Percentiles rank a stretch among this genome's conserved stretches.
phyloP scores from a whole-genome alignment of 2,329 filamentous ascomycete genomes.

The Thermothelomyces thermophilus region DNA sequence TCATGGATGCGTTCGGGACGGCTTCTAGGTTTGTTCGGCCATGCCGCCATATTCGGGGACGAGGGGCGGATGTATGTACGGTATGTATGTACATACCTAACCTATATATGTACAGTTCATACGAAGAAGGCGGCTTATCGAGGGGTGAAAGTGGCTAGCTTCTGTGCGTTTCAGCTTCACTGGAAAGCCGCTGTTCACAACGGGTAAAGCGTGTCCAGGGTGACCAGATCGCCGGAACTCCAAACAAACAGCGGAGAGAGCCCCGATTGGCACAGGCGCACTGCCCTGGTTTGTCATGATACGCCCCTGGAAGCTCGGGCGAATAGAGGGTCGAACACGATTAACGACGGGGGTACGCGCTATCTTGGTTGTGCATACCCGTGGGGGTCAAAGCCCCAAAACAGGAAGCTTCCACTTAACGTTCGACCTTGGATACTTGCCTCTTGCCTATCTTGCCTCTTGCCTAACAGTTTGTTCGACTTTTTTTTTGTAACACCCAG shows the following conservation, averaged over 20 bases:
- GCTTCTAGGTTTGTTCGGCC: too few species aligned
- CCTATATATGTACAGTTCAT: too few species aligned
- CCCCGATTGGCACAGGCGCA: background rate
- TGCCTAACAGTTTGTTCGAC: background rate
- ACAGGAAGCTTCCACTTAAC: slow-evolving; percentile 8
- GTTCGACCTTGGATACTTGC: background rate
- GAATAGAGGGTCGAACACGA: background rate
- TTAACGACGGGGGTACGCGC: background rate
- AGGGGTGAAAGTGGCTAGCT: too few species aligned
- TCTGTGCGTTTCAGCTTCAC: too few species aligned
- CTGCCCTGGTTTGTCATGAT: background rate
- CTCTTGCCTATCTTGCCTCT: background rate
- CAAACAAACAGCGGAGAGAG: background rate
- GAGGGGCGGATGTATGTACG: too few species aligned
- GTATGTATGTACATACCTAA: too few species aligned
- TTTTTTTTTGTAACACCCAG: background rate
- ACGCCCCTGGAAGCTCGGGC: slow-evolving; percentile 6
- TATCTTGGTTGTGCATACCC: slow-evolving; percentile 3
- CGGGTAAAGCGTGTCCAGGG: too few species aligned
- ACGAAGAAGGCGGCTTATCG: too few species aligned
- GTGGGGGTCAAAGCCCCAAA: slow-evolving; percentile 15
- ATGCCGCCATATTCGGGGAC: too few species aligned
- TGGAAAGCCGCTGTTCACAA: too few species aligned
- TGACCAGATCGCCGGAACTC: slow-evolving; percentile 7
- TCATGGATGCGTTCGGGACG: too few species aligned